Conservation (phyloP, 371 early-diverging fungal species). For the Apophysomyces sp. region DNA sequence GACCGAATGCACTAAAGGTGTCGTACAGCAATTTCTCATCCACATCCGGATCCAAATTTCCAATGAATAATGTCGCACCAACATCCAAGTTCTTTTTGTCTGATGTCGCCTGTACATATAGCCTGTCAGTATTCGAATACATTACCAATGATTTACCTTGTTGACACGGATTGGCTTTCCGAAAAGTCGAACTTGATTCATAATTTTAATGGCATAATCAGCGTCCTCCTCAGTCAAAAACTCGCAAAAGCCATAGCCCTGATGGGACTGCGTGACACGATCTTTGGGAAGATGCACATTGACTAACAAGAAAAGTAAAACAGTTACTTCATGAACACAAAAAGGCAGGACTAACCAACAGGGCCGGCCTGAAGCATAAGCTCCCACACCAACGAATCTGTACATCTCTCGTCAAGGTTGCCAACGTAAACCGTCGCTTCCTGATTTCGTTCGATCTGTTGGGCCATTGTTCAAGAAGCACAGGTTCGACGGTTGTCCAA, state of each 20-base stretch:
- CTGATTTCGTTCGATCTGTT: conserved; percentile 77
- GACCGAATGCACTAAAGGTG: conserved; percentile 95
- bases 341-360: conserved; percentile 62
- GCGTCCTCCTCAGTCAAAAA: conserved; percentile 94
- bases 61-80: conserved; percentile 96
- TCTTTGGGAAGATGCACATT: conserved; percentile 98
- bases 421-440: conserved; percentile 98
- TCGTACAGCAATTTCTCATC: conserved; percentile 96
- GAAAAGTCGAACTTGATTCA: conserved; percentile 94
- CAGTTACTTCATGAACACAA: background rate
- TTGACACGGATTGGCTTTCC: conserved; percentile 97
- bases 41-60: conserved; percentile 91
- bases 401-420: conserved; percentile 94
- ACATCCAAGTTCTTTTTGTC: conserved; percentile 92
- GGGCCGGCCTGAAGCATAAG: conserved; percentile 98
- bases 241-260: conserved; percentile 97
- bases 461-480: conserved; percentile 25
- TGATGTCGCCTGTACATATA: conserved; percentile 64
- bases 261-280: conserved; percentile 92
- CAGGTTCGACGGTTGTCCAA: background rate
- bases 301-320: conserved; percentile 42
- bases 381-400: conserved; percentile 95
- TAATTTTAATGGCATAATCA: conserved; percentile 94
- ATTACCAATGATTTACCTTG: conserved; percentile 57
- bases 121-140: background rate